Base-by-base conservation (phyloP, 345 rosid species). In the Linum lewisii region DNA sequence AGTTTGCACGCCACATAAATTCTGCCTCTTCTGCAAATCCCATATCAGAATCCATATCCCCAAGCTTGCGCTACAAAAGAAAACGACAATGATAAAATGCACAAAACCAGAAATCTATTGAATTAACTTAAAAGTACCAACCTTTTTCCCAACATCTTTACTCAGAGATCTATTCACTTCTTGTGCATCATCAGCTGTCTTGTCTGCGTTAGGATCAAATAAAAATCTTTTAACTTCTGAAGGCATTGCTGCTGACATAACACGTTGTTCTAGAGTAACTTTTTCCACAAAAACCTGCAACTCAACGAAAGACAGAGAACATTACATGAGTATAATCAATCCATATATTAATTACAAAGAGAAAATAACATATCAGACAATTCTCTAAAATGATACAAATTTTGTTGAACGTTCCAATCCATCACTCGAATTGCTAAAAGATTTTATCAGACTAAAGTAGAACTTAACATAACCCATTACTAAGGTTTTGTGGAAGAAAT, bases 1-100 rank as follows among this genome's bases (percentile, higher is more conserved):
- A 82, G 73, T 85, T 93, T 69, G 83, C 89, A 71, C 91, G 91
- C 93, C 95, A 93, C 54, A 83, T 74, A 66, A 82, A 77, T 58
- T 53, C 57, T 51, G 57, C 62, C 24, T 77, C 79, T 59, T 75
- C 77, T 16, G 53, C 32, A 45, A 51, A 60, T 51, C 70, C 75
- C 47, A 44, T 49, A 24, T 76, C 67, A 19, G 76, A 63, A 58
- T 77, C 88, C 54, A 73, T 57, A 63, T 70, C 68, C 61, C 64
- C 74, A 73, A 26, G 71, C 73, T 81, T 88, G 59, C 95, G 86
- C 95, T 91, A 58, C 58, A 75, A 64, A 49, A 2, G 21, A 18
- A 16, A 19, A 21, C n/a, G 44, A 9, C 36, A 53, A 54, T 36
- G 63, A 66, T 67, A 37, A 73, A 13, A 53, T 20, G 50, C 51